Percentiles rank a stretch among this genome's conserved stretches.
phyloP scores from a whole-genome alignment of 495 filamentous ascomycete species.

The Symbiotaphrina buchneri region DNA sequence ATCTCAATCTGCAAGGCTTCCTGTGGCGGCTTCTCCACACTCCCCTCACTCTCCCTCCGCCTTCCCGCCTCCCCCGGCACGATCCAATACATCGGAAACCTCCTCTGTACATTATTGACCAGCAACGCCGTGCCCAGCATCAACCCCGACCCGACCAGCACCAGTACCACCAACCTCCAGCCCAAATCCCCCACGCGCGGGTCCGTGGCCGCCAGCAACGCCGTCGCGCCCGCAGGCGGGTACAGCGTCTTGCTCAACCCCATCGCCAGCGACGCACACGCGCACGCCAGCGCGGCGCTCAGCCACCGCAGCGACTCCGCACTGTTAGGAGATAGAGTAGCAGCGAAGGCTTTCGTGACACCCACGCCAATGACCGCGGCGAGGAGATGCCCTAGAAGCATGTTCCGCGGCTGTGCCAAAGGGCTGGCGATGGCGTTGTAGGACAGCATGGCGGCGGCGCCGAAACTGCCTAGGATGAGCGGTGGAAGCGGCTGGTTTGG shows the following conservation, averaged over 20 bases:
- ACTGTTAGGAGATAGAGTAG: conserved; percentile 9
- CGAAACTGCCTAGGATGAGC: neutral
- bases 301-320: no score
- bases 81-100: no score
- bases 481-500: no score
- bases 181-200: conserved; percentile 31
- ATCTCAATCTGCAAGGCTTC: no score
- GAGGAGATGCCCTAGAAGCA: conserved; percentile 8
- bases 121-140: no score
- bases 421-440: neutral
- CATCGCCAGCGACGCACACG: conserved; percentile 48
- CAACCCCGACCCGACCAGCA: conserved; percentile 37
- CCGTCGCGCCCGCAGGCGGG: conserved; percentile 76
- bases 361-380: conserved; percentile 27
- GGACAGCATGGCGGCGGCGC: neutral
- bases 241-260: conserved; percentile 56
- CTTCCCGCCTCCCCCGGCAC: no score
- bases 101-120: no score
- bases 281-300: conserved; percentile 46
- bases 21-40: no score
- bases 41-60: no score
- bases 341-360: conserved; percentile 31
- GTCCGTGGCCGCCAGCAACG: conserved; percentile 51
- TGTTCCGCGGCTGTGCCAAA: neutral
- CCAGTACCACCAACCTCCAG: conserved; percentile 49